phyloP scores from a whole-genome alignment of 108 stramenopile genomes.

The Thalassiosira profunda region DNA sequence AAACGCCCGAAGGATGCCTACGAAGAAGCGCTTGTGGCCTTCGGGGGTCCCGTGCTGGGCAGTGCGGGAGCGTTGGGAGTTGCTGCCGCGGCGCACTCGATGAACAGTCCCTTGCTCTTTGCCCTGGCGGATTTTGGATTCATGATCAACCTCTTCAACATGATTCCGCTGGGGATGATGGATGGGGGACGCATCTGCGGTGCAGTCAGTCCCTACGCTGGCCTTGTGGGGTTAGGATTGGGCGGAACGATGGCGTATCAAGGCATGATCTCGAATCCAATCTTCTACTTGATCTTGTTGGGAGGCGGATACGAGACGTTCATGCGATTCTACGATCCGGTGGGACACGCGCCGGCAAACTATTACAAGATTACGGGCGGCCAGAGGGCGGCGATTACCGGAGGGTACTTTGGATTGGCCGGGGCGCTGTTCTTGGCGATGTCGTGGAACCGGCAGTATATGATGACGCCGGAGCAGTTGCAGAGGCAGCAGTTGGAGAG shows the following conservation, averaged over 20 bases:
- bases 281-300: slow-evolving; percentile 89
- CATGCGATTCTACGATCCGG: slow-evolving; percentile 79
- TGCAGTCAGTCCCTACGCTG: slow-evolving; percentile 80
- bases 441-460: slow-evolving; percentile 78
- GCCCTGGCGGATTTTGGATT: slow-evolving; percentile 96
- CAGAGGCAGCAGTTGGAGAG: slow-evolving; percentile 13
- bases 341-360: slow-evolving; percentile 61
- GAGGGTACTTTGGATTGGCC: slow-evolving; percentile 84
- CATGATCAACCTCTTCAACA: slow-evolving; percentile 97
- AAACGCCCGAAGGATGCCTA: slow-evolving; percentile 84
- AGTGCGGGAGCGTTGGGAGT: slow-evolving; percentile 80
- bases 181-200: slow-evolving; percentile 94
- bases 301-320: slow-evolving; percentile 87
- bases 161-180: slow-evolving; percentile 90
- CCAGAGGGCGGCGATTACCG: slow-evolving; percentile 64
- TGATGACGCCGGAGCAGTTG: slow-evolving; percentile 75
- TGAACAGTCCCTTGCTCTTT: slow-evolving; percentile 82
- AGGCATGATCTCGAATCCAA: slow-evolving; percentile 86
- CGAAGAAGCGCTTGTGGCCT: slow-evolving; percentile 92
- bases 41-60: slow-evolving; percentile 91
- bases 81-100: slow-evolving; percentile 70
- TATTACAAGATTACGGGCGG: slow-evolving; percentile 73
- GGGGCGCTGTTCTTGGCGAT: slow-evolving; percentile 79
- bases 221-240: slow-evolving; percentile 81
- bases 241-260: slow-evolving; percentile 73